Conservation (phyloP, 768 basidiomycete genomes). For the Lactarius pseudohatsudake region DNA sequence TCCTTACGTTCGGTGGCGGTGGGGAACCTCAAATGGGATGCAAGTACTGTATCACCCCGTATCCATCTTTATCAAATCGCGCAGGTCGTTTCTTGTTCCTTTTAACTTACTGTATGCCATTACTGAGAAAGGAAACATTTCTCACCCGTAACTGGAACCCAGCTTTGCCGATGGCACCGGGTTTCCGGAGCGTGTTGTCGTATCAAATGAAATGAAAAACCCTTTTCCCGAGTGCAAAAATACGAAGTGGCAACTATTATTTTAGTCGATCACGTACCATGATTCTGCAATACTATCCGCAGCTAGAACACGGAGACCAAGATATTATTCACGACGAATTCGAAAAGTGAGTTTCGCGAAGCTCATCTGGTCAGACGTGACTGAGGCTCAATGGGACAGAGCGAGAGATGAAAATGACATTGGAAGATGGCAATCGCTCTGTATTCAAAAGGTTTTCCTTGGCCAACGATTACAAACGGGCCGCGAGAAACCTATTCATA, state of each 20-base stretch:
- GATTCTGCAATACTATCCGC: neutral
- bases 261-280: neutral
- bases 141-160: no score
- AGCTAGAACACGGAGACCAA: neutral
- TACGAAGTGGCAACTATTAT: neutral
- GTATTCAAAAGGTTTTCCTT: neutral
- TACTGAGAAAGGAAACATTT: neutral
- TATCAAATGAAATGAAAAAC: neutral
- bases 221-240: neutral
- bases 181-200: neutral
- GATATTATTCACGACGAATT: fast-evolving
- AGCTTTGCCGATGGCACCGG: neutral
- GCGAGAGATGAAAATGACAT: fast-evolving
- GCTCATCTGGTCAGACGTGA: neutral
- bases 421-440: neutral
- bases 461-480: neutral
- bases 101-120: no score
- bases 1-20: no score
- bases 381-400: neutral
- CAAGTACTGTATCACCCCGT: no score
- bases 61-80: no score
- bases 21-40: no score
- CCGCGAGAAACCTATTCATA: neutral
- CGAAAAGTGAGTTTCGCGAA: neutral
- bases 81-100: neutral